Evolutionary conservation across 306 rosid genomes (phyloP).

Genomic region (Comarum palustre): DNA sequence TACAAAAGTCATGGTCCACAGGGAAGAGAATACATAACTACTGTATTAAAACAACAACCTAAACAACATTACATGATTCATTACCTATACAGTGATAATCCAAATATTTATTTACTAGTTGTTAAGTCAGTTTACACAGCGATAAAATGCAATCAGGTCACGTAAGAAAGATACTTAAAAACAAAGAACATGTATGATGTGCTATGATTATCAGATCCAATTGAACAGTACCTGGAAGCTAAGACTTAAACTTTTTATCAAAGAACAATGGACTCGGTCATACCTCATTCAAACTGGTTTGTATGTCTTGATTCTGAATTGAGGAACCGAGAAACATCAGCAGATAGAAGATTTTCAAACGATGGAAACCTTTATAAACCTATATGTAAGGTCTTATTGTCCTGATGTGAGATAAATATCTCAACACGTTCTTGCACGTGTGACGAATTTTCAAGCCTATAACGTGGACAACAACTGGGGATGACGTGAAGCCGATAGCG

Average conservation of each 20-base stretch:
- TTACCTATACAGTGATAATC: background rate
- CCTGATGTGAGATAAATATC: too few relatives aligned
- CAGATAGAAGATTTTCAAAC: constrained; percentile 5
- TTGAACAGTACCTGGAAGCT: background rate
- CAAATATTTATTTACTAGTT: background rate
- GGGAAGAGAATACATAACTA: background rate
- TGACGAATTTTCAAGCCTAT: too few relatives aligned
- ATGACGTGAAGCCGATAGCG: too few relatives aligned
- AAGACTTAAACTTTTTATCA: background rate
- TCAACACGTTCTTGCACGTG: too few relatives aligned
- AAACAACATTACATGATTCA: background rate
- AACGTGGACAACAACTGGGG: too few relatives aligned
- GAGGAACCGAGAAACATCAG: constrained; percentile 41
- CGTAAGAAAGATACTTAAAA: background rate
- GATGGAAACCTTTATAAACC: too few relatives aligned
- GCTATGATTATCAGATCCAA: background rate
- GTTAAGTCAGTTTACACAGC: background rate
- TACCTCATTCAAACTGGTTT: constrained; percentile 87
- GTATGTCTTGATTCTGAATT: constrained; percentile 89
- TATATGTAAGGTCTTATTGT: too few relatives aligned
- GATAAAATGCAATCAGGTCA: background rate
- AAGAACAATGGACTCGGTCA: constrained; percentile 18
- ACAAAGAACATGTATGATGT: background rate
- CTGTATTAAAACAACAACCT: background rate
- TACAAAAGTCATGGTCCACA: background rate